Conservation (phyloP, 768 basidiomycete species). For the Pleurotus tuber-regium region DNA sequence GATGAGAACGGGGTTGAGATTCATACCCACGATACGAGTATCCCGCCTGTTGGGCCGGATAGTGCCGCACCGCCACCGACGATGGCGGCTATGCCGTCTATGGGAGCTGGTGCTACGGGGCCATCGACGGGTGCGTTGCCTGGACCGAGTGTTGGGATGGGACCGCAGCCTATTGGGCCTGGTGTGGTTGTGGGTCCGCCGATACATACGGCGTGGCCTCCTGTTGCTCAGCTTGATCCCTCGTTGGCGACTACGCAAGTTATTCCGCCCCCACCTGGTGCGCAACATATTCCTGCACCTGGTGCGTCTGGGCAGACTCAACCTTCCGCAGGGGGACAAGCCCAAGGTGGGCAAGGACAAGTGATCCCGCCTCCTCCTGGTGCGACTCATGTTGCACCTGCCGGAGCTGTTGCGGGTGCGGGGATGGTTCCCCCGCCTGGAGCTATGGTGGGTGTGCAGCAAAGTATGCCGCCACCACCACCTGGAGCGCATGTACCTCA, state of each 20-base stretch:
- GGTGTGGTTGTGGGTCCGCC: conserved; percentile 7
- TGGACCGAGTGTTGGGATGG: not conserved
- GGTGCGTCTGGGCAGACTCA: conserved; percentile 16
- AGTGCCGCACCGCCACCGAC: not conserved
- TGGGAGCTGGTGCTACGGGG: not conserved
- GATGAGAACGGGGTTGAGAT: conserved; percentile 24
- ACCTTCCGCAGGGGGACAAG: conserved; percentile 1
- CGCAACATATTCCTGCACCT: conserved; percentile 26
- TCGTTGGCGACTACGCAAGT: not conserved
- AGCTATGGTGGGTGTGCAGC: conserved; percentile 16
- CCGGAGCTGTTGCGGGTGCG: conserved; percentile 11
- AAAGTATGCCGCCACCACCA: conserved; percentile 27
- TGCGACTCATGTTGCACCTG: conserved; percentile 11
- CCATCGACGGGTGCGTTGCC: no score
- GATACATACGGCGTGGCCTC: conserved; percentile 5
- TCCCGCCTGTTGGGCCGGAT: conserved; percentile 7
- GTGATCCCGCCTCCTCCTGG: conserved; percentile 10
- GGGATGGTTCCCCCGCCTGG: conserved; percentile 17
- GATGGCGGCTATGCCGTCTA: conserved; percentile 7
- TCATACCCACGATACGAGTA: conserved; percentile 19
- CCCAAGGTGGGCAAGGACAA: not conserved
- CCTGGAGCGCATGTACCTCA: conserved; percentile 20
- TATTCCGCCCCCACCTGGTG: conserved; percentile 7
- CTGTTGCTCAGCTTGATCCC: conserved; percentile 4
- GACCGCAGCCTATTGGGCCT: not conserved